Evolutionary conservation across 352 stramenopile genomes (phyloP).

Genomic region (Blastocystis sp.): DNA sequence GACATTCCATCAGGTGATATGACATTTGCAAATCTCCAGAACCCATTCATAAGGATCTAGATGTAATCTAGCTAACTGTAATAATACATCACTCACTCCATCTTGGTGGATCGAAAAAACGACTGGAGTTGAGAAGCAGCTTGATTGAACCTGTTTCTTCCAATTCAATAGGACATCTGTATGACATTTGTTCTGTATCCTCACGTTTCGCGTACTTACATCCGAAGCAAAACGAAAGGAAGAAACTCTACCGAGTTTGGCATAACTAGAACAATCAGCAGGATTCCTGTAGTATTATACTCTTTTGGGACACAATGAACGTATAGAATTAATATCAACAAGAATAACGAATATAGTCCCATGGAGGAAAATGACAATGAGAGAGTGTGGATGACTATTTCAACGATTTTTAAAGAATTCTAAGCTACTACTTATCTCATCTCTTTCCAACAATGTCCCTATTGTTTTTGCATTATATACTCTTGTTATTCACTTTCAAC

Average conservation of each 20-base stretch:
- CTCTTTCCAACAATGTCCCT: too few species aligned
- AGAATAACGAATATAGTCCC: background rate
- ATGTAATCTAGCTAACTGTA: background rate
- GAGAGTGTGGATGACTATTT: too few species aligned
- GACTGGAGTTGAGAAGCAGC: constrained; percentile 25
- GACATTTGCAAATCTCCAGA: constrained; percentile 34
- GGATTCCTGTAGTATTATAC: background rate
- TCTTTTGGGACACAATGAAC: constrained; percentile 13
- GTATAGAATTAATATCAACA: background rate
- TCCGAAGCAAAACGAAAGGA: constrained; percentile 24
- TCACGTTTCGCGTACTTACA: constrained; percentile 5
- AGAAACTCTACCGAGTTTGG: constrained; percentile 8
- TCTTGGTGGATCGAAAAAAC: background rate
- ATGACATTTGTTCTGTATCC: constrained; percentile 40
- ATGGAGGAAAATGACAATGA: background rate
- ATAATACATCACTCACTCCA: constrained; percentile 14
- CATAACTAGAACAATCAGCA: constrained; percentile 22
- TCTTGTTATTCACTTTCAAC: too few species aligned
- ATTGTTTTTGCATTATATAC: too few species aligned
- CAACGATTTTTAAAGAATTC: too few species aligned
- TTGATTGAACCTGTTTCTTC: constrained; percentile 53
- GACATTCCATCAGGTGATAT: background rate
- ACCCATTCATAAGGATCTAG: constrained; percentile 24
- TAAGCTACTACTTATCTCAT: too few species aligned
- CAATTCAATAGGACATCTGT: constrained; percentile 34